Percentiles rank a stretch among this genome's conserved stretches.
These are phyloP conservation scores for Ephemerocybe angulata DNA, from an alignment of 768 basidiomycete genomes.

Conservation along the genomic window DNA sequence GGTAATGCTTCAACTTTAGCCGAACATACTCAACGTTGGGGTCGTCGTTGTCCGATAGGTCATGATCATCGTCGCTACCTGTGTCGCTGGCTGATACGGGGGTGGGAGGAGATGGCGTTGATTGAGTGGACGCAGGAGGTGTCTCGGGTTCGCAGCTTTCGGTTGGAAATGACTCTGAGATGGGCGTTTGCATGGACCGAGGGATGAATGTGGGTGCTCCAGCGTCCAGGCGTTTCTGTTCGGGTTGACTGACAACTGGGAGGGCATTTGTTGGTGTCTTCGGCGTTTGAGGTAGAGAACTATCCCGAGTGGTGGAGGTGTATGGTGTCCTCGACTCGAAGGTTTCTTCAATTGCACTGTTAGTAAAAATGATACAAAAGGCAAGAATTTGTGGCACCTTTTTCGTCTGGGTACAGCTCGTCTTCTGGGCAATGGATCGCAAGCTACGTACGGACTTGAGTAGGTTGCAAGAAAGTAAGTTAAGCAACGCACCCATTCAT, in stretches of 20 bases:
- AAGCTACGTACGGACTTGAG: slow-evolving; percentile 43
- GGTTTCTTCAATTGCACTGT: no score
- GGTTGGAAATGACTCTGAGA: neutral
- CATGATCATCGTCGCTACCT: neutral
- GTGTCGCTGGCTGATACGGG: neutral
- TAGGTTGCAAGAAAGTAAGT: neutral
- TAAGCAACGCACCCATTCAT: slow-evolving; percentile 72
- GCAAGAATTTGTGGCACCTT: slow-evolving; percentile 10
- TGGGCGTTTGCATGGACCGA: slow-evolving; percentile 8
- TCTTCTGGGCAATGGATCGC: slow-evolving; percentile 59
- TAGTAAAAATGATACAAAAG: neutral
- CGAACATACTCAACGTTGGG: slow-evolving; percentile 61
- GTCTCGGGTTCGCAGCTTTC: neutral
- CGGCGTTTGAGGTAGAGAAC: slow-evolving; percentile 19
- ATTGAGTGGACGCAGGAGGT: no score
- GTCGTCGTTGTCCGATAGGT: slow-evolving; percentile 42
- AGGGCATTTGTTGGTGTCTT: slow-evolving; percentile 25
- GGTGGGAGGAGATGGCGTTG: neutral
- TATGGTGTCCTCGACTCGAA: slow-evolving; percentile 9
- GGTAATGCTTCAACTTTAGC: slow-evolving; percentile 54
- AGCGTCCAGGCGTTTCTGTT: slow-evolving; percentile 30
- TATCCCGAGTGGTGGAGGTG: slow-evolving; percentile 8
- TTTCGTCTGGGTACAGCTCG: slow-evolving; percentile 39
- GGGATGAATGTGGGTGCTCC: slow-evolving; percentile 39
- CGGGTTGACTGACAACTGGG: slow-evolving; percentile 17